Conservation (phyloP, 192 early-diverging fungal genomes). For the Coemansia sp. region DNA sequence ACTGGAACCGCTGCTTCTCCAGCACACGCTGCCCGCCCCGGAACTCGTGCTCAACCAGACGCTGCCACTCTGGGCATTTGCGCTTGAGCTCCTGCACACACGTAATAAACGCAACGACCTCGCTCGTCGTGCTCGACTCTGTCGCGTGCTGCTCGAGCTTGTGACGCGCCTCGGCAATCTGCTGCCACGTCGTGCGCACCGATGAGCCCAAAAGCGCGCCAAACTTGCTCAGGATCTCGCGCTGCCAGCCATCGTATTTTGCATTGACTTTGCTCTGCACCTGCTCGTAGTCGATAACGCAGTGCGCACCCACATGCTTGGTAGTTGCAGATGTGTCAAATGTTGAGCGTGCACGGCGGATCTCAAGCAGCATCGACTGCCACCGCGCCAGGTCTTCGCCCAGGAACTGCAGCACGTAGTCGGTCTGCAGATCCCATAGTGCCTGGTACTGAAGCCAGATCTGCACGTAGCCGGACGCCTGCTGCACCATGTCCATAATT, state of each 20-base stretch:
- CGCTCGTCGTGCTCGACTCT: conserved; percentile 81
- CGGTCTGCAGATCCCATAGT: conserved; percentile 94
- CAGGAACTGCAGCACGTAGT: conserved; percentile 76
- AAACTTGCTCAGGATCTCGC: conserved; percentile 91
- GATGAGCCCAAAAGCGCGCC: conserved; percentile 73
- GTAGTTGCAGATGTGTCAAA: conserved; percentile 96
- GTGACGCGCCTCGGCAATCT: conserved; percentile 71
- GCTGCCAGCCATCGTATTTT: conserved; percentile 98
- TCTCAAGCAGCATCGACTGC: conserved; percentile 92
- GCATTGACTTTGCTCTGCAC: conserved; percentile 98
- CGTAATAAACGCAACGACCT: conserved; percentile 91
- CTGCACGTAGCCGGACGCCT: conserved; percentile 81
- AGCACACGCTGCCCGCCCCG: conserved; percentile 88
- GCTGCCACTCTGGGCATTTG: conserved; percentile 73
- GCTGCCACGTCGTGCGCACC: conserved; percentile 79
- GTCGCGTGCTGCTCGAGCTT: conserved; percentile 87
- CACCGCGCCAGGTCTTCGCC: conserved; percentile 88
- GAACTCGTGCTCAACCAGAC: conserved; percentile 82
- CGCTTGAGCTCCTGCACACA: conserved; percentile 94
- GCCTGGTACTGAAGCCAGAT: conserved; percentile 98
- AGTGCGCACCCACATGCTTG: conserved; percentile 78
- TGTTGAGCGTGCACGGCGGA: conserved; percentile 88
- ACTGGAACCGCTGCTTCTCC: conserved; percentile 90
- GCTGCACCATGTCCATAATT: conserved; percentile 74
- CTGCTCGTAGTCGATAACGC: conserved; percentile 94